Percentiles rank a stretch among this genome's conserved stretches.
These are phyloP conservation scores for Nicotiana rustica DNA, from an alignment of 305 asterid species.

Conservation along the genomic window DNA sequence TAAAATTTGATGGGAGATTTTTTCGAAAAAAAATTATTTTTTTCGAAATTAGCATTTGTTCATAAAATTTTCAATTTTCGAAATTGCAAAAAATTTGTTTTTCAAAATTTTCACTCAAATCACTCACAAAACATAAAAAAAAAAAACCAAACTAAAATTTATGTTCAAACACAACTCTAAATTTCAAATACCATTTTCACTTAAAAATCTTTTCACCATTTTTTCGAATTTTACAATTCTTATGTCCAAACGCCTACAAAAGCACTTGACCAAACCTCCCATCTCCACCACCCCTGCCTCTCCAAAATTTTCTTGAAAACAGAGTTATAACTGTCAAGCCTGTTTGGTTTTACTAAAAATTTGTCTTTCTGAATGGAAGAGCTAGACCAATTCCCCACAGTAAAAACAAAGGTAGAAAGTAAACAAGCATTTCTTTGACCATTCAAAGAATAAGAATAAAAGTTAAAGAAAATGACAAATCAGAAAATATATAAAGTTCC, in stretches of 20 bases:
- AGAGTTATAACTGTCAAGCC: not conserved
- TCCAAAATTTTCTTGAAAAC: not conserved
- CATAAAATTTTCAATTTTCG: too few relatives aligned
- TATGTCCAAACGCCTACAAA: not conserved
- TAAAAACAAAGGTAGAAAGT: not conserved
- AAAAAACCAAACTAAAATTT: too few relatives aligned
- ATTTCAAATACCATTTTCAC: too few relatives aligned
- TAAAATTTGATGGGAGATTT: too few relatives aligned
- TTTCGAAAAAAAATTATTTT: too few relatives aligned
- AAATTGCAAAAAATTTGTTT: too few relatives aligned
- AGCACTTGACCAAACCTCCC: not conserved
- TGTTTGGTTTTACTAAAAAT: not conserved
- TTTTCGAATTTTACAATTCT: too few relatives aligned
- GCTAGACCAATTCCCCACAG: conserved; percentile 21
- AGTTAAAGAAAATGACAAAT: not conserved
- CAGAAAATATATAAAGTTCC: not conserved
- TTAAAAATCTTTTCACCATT: too few relatives aligned
- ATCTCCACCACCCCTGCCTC: not conserved
- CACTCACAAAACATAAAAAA: too few relatives aligned
- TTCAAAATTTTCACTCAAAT: too few relatives aligned
- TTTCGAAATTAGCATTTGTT: too few relatives aligned
- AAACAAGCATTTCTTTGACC: conserved; percentile 10
- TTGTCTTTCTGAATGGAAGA: conserved; percentile 9
- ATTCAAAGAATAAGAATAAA: conserved; percentile 1
- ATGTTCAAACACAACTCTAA: too few relatives aligned